Conservation (phyloP, 305 asterid species). For the Rubia peregrina region DNA sequence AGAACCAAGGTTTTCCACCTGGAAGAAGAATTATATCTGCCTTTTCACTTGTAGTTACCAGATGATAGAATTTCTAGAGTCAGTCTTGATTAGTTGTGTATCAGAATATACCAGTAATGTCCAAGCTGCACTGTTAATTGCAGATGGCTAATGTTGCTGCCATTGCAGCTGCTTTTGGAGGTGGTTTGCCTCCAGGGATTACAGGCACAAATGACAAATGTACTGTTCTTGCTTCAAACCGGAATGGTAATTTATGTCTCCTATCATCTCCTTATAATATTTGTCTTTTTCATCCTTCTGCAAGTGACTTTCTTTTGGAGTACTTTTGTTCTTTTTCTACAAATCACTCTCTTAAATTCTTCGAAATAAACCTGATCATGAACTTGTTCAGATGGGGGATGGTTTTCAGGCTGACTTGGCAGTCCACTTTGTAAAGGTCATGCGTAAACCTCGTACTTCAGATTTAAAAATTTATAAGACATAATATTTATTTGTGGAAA, state of each 20-base stretch:
- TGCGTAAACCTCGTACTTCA: slow-evolving; percentile 4
- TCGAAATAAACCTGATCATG: slow-evolving; percentile 89
- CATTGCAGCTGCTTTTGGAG: slow-evolving; percentile 92
- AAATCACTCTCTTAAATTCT: slow-evolving; percentile 33
- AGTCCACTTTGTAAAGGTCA: slow-evolving; percentile 89
- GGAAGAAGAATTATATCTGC: not conserved
- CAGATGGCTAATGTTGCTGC: slow-evolving; percentile 92
- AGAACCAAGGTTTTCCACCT: not conserved
- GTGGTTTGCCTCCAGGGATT: slow-evolving; percentile 88
- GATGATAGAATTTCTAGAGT: not conserved
- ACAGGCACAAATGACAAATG: slow-evolving; percentile 91
- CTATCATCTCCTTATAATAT: slow-evolving; percentile 6
- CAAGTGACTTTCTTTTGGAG: not conserved
- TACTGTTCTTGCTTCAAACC: slow-evolving; percentile 83
- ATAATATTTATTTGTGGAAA: no score
- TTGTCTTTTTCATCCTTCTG: slow-evolving; percentile 2
- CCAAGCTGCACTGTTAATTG: not conserved
- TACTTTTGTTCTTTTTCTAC: not conserved
- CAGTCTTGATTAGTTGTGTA: not conserved
- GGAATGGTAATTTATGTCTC: slow-evolving; percentile 70
- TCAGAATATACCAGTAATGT: not conserved
- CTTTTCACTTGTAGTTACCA: not conserved
- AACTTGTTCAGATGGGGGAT: slow-evolving; percentile 93
- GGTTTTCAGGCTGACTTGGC: slow-evolving; percentile 99
- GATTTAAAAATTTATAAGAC: not conserved